Conservation (phyloP, 2,329 filamentous ascomycete genomes). For the Alternaria arborescens region DNA sequence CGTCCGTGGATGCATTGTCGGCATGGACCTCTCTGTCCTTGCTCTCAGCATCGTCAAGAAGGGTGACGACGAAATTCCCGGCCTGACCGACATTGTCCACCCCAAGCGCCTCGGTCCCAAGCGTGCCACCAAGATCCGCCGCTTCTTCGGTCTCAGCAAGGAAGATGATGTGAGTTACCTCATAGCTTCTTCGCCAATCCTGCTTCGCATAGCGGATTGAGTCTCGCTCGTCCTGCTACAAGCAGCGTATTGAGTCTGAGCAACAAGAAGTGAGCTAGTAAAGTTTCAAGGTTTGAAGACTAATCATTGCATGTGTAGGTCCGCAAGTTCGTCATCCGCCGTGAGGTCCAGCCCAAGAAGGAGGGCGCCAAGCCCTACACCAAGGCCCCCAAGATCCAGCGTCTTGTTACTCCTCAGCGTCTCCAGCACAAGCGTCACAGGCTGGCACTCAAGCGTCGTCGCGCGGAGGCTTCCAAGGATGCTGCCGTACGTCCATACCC, state of each 20-base stretch:
- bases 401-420: slow-evolving; percentile 98
- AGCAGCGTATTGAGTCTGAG: slow-evolving; percentile 59
- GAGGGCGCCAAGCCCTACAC: slow-evolving; percentile 98
- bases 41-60: slow-evolving; percentile 98
- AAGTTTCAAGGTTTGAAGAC: slow-evolving; percentile 22
- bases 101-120: slow-evolving; percentile 99
- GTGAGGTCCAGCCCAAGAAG: slow-evolving; percentile 93
- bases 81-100: slow-evolving; percentile 96
- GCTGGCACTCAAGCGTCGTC: slow-evolving; percentile 97
- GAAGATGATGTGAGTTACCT: slow-evolving; percentile 97
- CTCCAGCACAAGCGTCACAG: slow-evolving; percentile 99
- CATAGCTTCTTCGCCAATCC: slow-evolving; percentile 72
- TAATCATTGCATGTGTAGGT: slow-evolving; percentile 66
- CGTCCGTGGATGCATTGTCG: slow-evolving; percentile 98
- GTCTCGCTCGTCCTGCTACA: slow-evolving; percentile 64
- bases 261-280: slow-evolving; percentile 36
- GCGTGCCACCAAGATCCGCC: slow-evolving; percentile 99
- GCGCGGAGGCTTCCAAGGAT: slow-evolving; percentile 96
- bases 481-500: slow-evolving; percentile 78
- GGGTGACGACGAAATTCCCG: slow-evolving; percentile 92
- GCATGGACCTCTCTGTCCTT: slow-evolving; percentile 91
- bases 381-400: slow-evolving; percentile 99
- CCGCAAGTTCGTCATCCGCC: slow-evolving; percentile 99
- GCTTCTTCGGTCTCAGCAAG: slow-evolving; percentile 99
- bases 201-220: slow-evolving; percentile 54